phyloP scores from a whole-genome alignment of 805 yeast species.

The Scheffersomyces stipitis region DNA sequence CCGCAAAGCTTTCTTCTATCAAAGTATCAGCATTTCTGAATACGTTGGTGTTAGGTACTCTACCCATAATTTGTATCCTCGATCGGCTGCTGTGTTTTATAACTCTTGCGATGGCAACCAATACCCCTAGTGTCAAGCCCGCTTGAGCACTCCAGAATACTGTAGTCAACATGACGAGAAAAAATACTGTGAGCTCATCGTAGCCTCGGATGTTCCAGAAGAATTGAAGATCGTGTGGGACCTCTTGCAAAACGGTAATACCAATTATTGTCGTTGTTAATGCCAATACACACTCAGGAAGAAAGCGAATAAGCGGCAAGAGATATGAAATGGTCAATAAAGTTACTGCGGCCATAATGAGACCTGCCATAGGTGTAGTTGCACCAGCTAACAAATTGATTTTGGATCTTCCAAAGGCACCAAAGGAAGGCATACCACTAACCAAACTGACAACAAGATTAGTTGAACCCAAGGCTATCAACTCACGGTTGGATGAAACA shows the following conservation, averaged over 20 bases:
- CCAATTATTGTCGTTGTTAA: conserved; percentile 43
- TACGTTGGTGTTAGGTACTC: conserved; percentile 45
- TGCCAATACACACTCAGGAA: conserved; percentile 34
- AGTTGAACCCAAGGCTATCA: conserved; percentile 31
- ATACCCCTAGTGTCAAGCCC: conserved; percentile 36
- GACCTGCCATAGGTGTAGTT: conserved; percentile 37
- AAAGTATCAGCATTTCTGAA: conserved; percentile 74
- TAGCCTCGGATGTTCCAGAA: conserved; percentile 21
- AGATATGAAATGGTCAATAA: conserved; percentile 23
- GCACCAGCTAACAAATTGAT: conserved; percentile 47
- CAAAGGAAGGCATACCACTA: conserved; percentile 36
- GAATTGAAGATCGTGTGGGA: conserved; percentile 19
- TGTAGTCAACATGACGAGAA: conserved; percentile 23
- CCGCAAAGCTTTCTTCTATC: conserved; percentile 34
- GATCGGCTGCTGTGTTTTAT: conserved; percentile 42
- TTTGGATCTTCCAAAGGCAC: conserved; percentile 38
- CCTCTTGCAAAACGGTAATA: conserved; percentile 47
- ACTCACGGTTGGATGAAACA: conserved; percentile 32
- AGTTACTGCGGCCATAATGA: conserved; percentile 31
- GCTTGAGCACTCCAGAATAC: conserved; percentile 39
- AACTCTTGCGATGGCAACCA: conserved; percentile 33
- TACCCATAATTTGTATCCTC: conserved; percentile 45
- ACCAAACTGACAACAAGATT: conserved; percentile 27
- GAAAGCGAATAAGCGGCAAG: conserved; percentile 23
- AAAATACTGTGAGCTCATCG: conserved; percentile 21